phyloP scores from a whole-genome alignment of 1,284 basidiomycete genomes.

The Trametes pubescens region DNA sequence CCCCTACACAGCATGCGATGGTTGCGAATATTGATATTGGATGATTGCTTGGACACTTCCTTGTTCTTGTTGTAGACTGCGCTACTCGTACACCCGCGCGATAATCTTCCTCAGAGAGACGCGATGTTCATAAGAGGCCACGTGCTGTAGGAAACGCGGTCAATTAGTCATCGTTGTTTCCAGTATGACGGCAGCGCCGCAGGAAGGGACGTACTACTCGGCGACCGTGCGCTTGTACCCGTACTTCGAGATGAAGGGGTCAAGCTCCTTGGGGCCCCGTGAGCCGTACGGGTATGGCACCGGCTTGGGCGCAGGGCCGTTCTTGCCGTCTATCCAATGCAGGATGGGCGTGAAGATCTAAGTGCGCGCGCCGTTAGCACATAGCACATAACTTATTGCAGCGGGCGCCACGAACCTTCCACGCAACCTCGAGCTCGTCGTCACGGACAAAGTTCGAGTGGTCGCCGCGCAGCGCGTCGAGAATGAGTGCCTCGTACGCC shows the following conservation, averaged over 20 bases:
- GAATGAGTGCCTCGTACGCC: slow-evolving; percentile 92
- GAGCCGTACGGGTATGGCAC: slow-evolving; percentile 90
- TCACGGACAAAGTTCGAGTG: slow-evolving; percentile 95
- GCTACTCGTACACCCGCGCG: slow-evolving; percentile 31
- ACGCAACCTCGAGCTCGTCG: slow-evolving; percentile 94
- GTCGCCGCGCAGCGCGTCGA: slow-evolving; percentile 89
- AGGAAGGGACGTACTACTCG: slow-evolving; percentile 76
- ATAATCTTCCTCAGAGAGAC: slow-evolving; percentile 27
- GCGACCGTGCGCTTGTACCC: slow-evolving; percentile 78
- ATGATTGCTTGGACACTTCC: not conserved
- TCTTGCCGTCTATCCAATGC: slow-evolving; percentile 90
- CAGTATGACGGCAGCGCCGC: not conserved
- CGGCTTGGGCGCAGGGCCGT: slow-evolving; percentile 72
- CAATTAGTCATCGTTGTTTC: not conserved
- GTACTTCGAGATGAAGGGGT: slow-evolving; percentile 77
- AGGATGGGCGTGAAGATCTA: slow-evolving; percentile 95
- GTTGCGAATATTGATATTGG: not conserved
- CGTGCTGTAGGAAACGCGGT: slow-evolving; percentile 27
- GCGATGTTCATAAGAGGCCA: slow-evolving; percentile 38
- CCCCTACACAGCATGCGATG: slow-evolving; percentile 5
- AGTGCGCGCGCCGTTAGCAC: not conserved
- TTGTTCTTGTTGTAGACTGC: slow-evolving; percentile 17
- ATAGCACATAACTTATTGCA: not conserved
- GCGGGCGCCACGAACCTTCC: slow-evolving; percentile 75
- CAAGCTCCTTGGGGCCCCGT: slow-evolving; percentile 88